Conservation (phyloP, 805 yeast genomes). For the Wickerhamomyces ciferrii region DNA sequence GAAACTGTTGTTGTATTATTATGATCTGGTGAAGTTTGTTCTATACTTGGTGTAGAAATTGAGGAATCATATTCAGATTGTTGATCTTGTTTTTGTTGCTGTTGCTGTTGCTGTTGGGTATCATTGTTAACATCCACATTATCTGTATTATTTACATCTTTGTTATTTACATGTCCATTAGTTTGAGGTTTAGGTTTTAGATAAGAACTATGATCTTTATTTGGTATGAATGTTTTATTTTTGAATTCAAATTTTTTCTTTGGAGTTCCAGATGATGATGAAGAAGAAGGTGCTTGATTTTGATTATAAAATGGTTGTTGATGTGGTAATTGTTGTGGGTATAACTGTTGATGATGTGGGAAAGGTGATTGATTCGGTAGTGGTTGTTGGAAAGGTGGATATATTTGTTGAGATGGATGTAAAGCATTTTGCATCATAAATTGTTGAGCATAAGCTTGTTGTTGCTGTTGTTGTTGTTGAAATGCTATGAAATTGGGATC, state of each 20-base stretch:
- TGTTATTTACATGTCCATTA: not conserved
- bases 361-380: not conserved
- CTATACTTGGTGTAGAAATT: not conserved
- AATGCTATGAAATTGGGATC: not conserved
- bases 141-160: not conserved
- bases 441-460: not conserved
- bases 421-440: not conserved
- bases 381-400: not conserved
- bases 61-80: not conserved
- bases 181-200: not conserved
- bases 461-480: not conserved
- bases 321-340: not conserved
- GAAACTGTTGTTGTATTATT: not conserved
- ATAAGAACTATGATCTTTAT: slow-evolving; percentile 2
- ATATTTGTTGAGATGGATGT: not conserved
- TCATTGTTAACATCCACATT: not conserved
- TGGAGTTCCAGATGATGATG: not conserved
- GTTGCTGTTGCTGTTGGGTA: not conserved
- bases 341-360: not conserved
- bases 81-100: not conserved
- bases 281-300: not conserved
- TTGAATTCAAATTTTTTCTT: slow-evolving; percentile 1
- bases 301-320: not conserved
- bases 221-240: slow-evolving; percentile 1
- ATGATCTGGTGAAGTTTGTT: not conserved